Percentiles rank a stretch among this genome's conserved stretches.
Evolutionary conservation across 495 filamentous ascomycete genomes (phyloP).

Genomic region (Jackrogersella multiformis): DNA sequence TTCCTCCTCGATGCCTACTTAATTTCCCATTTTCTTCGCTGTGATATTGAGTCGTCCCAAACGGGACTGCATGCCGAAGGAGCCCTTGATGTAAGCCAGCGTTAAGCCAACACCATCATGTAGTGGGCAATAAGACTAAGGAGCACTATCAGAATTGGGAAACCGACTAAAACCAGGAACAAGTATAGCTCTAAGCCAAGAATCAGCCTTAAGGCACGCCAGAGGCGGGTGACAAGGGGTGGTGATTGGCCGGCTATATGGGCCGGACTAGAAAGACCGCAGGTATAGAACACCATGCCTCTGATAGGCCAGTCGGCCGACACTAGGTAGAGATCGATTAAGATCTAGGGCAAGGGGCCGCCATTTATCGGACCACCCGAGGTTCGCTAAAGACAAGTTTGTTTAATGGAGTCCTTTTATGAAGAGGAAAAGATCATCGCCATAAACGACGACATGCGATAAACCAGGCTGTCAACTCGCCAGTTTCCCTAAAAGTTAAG

Average conservation of each 20-base stretch:
- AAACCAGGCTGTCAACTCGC: slow-evolving; percentile 13
- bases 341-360: slow-evolving; percentile 20
- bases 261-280: slow-evolving; percentile 7
- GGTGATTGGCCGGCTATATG: slow-evolving; percentile 15
- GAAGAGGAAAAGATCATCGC: slow-evolving; percentile 40
- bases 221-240: slow-evolving; percentile 2
- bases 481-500: background rate
- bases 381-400: slow-evolving; percentile 34
- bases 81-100: slow-evolving; percentile 8
- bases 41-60: slow-evolving; percentile 20
- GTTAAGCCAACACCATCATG: slow-evolving; percentile 1
- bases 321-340: slow-evolving; percentile 23
- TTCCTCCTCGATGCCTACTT: background rate
- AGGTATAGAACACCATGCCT: slow-evolving; percentile 8
- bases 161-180: slow-evolving; percentile 29
- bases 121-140: background rate
- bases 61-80: slow-evolving; percentile 26
- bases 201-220: background rate
- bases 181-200: slow-evolving; percentile 33
- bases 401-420: slow-evolving; percentile 33
- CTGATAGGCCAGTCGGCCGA: slow-evolving; percentile 15
- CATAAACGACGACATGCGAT: slow-evolving; percentile 26
- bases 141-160: slow-evolving; percentile 13
- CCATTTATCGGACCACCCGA: slow-evolving; percentile 18
- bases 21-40: slow-evolving; percentile 22